phyloP scores from a whole-genome alignment of 208 protist species.

The Trypanosomatidae sp. region DNA sequence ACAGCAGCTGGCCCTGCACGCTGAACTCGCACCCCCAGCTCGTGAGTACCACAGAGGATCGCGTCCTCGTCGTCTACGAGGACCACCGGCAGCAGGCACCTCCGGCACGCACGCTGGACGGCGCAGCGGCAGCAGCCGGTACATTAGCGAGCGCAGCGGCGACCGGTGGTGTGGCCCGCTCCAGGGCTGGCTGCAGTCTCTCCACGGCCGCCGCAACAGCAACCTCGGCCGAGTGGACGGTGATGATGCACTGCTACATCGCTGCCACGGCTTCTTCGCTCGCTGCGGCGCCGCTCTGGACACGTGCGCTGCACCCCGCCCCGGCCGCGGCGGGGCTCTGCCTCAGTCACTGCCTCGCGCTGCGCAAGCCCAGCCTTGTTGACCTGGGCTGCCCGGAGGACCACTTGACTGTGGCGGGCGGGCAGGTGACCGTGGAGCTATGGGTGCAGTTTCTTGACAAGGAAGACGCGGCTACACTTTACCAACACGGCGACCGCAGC shows the following conservation, averaged over 20 bases:
- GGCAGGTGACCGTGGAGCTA: constrained; percentile 87
- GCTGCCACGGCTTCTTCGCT: constrained; percentile 25
- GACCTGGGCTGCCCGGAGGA: constrained; percentile 75
- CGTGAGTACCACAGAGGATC: constrained; percentile 44
- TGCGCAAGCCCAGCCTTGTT: constrained; percentile 70
- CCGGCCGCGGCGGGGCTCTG: constrained; percentile 24
- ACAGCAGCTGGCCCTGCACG: constrained; percentile 34
- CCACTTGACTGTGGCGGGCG: constrained; percentile 57
- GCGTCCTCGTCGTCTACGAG: constrained; percentile 54
- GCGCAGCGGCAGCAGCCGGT: constrained; percentile 20
- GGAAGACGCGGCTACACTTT: constrained; percentile 77
- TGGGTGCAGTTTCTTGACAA: constrained; percentile 81
- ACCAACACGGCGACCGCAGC: constrained; percentile 88
- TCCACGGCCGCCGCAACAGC: neutral
- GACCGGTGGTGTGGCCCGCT: neutral
- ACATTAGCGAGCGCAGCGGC: constrained; percentile 19
- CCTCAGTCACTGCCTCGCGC: constrained; percentile 49
- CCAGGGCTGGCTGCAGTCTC: neutral
- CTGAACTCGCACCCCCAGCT: constrained; percentile 31
- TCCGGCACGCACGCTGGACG: constrained; percentile 15
- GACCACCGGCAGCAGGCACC: constrained; percentile 7
- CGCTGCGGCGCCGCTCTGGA: constrained; percentile 30
- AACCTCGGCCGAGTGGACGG: constrained; percentile 23
- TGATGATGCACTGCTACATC: constrained; percentile 37
- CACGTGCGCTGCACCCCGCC: constrained; percentile 29